Evolutionary conservation across 1,284 basidiomycete genomes (phyloP), one percentile per base, ranked within the genome.

Genomic region (Ustilago xerochloae): DNA sequence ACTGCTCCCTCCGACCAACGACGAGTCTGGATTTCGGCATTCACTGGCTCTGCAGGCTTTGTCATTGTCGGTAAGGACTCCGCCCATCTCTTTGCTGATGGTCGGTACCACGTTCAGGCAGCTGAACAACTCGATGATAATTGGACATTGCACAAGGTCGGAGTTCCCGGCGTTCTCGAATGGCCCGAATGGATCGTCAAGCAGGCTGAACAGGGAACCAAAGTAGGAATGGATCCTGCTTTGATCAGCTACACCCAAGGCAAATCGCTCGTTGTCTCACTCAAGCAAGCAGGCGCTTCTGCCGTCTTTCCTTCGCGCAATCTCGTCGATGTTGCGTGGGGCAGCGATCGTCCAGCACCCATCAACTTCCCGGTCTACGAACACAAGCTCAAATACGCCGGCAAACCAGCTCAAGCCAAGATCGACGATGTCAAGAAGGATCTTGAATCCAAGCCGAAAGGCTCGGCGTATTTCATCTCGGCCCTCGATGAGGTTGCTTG

Each of bases 91-190:
- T 88, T 95, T 72, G 91, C 91, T 20, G 94, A 97, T 84, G 92
- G 93, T 26, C 88, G 93, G 28, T 97, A 97, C 84, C 96, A 93
- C 91, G 83, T 91, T 1, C 93, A 94, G 85, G 93, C 94, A 6
- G 87, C 88, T 9, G 87, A 90, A 12, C 90, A 95, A 81, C 85
- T 94, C 16, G 92, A 94, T 82, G 72, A 85, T 18, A 90, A 92
- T 72, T 97, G 94, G 94, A 87, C 87, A 13, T 79, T 95, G 35
- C 87, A 93, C 56, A 87, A 88, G 55, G 90, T 91, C 2, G 93
- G 93, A 15, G 57, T 57, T 16, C 52, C 47, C n/a, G 68, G 69
- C n/a, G 79, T 80, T 10, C 45, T 58, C 22, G 64, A 79, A 24
- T 83, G 81, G 81, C 63, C 87, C 22, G 91, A 92, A 18, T 82